Conservation (phyloP, 768 basidiomycete species). For the Collybia sordida region DNA sequence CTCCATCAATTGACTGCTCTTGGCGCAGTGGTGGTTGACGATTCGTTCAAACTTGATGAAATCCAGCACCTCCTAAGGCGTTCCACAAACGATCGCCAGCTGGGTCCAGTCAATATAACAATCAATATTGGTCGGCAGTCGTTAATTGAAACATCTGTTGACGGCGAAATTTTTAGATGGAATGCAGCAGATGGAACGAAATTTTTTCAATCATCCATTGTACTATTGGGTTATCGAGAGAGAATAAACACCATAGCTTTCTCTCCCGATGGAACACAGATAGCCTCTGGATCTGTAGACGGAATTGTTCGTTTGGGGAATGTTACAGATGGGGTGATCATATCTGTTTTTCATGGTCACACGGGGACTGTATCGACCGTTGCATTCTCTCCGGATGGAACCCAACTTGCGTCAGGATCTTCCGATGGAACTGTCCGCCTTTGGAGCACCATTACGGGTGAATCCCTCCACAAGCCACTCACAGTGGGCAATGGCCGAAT, state of each 20-base stretch:
- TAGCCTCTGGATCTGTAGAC: slow-evolving; percentile 13
- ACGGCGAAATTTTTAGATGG: no score
- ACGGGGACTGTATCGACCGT: background rate
- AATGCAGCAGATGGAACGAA: no score
- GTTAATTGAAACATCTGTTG: no score
- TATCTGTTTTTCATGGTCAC: slow-evolving; percentile 6
- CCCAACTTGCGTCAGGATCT: background rate
- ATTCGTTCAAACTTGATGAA: no score
- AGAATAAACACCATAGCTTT: slow-evolving; percentile 10
- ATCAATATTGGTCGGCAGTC: no score
- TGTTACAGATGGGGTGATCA: slow-evolving; percentile 5
- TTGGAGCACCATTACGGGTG: background rate
- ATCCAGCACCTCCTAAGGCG: no score
- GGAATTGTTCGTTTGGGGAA: slow-evolving; percentile 16
- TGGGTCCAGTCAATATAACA: no score
- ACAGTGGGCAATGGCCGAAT: background rate
- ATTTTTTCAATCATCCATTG: no score
- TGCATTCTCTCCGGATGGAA: slow-evolving; percentile 14
- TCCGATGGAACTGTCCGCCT: background rate
- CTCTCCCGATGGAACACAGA: slow-evolving; percentile 13
- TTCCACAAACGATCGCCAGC: no score
- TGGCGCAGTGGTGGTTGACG: no score
- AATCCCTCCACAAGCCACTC: background rate
- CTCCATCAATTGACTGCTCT: no score
- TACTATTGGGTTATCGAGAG: background rate